These are phyloP conservation scores for Colletotrichum orchidophilum DNA, from an alignment of 2,329 filamentous ascomycete genomes.

Conservation along the genomic window DNA sequence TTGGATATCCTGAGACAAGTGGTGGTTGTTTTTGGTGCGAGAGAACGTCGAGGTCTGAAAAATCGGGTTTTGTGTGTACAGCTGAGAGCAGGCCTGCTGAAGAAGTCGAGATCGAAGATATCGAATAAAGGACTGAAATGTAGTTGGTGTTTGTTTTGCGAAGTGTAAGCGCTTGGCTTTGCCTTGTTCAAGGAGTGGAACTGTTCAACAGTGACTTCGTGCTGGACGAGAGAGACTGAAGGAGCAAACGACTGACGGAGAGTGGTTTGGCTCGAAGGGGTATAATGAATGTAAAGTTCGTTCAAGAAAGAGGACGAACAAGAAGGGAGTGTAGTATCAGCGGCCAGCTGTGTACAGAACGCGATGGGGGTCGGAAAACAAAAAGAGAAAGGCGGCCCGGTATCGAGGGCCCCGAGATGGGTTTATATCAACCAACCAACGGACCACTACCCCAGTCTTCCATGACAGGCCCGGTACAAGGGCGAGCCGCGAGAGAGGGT, in stretches of 20 bases:
- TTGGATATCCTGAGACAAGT: slow-evolving; percentile 17
- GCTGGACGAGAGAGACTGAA: slow-evolving; percentile 12
- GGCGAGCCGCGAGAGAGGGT: background rate
- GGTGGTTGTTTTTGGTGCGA: background rate
- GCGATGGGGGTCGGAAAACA: slow-evolving; percentile 18
- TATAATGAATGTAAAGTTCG: slow-evolving; percentile 33
- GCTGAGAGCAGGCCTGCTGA: slow-evolving; percentile 31
- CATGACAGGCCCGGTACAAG: slow-evolving; percentile 3
- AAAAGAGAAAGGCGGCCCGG: slow-evolving; percentile 12
- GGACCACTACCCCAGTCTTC: slow-evolving; percentile 5
- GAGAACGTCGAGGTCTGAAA: slow-evolving; percentile 1
- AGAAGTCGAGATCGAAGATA: slow-evolving; percentile 13
- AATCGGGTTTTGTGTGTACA: background rate
- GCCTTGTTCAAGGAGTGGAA: slow-evolving; percentile 22
- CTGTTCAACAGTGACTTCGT: slow-evolving; percentile 33
- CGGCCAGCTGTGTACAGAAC: slow-evolving; percentile 31
- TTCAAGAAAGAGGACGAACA: slow-evolving; percentile 26
- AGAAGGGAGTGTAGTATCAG: slow-evolving; percentile 31
- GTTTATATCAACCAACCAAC: slow-evolving; percentile 35
- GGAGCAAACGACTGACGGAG: slow-evolving; percentile 2
- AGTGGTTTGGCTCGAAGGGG: background rate
- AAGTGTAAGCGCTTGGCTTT: slow-evolving; percentile 27
- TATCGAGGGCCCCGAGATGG: slow-evolving; percentile 22
- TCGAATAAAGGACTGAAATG: slow-evolving; percentile 22
- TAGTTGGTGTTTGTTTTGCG: background rate